Percentiles rank a stretch among this genome's conserved stretches.
These are phyloP conservation scores for Oenanthe sinensis DNA, from an alignment of 129 eudicot species.

Conservation along the genomic window DNA sequence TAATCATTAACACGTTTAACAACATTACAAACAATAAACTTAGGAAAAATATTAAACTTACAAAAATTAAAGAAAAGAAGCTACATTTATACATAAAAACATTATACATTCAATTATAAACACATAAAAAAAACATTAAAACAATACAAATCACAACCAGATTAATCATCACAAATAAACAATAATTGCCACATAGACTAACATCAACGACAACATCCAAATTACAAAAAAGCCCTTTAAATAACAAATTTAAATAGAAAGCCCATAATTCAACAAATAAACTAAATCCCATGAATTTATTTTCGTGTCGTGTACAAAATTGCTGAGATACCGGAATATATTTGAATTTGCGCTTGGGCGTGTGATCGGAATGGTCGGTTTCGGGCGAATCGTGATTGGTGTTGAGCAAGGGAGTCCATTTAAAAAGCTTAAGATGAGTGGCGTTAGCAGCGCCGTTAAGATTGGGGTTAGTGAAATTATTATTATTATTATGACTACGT, in stretches of 20 bases:
- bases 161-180: not conserved
- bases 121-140: no score
- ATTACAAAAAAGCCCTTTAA: not conserved
- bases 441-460: constrained; percentile 36
- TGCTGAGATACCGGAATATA: constrained; percentile 62
- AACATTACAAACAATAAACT: no score
- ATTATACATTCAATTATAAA: not conserved
- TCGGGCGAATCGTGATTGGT: constrained; percentile 14
- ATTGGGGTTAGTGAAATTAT: constrained; percentile 25
- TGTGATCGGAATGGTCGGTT: constrained; percentile 29
- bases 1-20: no score
- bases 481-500: no score
- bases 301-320: not conserved
- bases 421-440: constrained; percentile 60
- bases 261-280: no score
- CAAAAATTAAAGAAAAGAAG: no score
- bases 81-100: not conserved
- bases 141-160: not conserved
- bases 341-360: constrained; percentile 66
- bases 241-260: no score
- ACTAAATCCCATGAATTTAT: no score
- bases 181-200: not conserved
- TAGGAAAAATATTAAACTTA: no score
- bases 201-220: no score
- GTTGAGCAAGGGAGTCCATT: constrained; percentile 74